Base-by-base conservation (phyloP, 768 basidiomycete genomes). In the Boletus vinaceobasis region DNA sequence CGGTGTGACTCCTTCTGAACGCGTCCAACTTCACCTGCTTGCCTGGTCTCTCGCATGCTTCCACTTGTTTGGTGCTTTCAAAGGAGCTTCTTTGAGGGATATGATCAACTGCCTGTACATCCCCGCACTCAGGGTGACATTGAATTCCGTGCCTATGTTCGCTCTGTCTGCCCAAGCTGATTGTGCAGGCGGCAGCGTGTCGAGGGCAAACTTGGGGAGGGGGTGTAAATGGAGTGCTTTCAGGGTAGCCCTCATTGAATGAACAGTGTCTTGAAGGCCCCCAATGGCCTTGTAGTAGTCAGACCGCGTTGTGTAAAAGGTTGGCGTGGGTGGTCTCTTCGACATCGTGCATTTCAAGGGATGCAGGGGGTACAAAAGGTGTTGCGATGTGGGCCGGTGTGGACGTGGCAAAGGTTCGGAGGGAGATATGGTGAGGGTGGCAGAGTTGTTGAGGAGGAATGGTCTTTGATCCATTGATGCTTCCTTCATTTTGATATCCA, bases 251-350 rank as follows among this genome's bases (percentile, higher is more conserved):
- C 84, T 82, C 4, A 85, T 74, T 39, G 78, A 73, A 29, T 76
- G 67, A 31, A 89, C 77, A 48, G 88, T 85, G 11, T 73, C 73
- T 64, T 93, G 84, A 17, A 96, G 80, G 40, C 79, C 74, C 42
- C 75, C 72, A 40, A 94, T 71, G 52, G 84, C 81, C 70, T 94
- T 88, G 68, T 85, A 85, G 75, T 85, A 94, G 23, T 75, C 74
- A 1, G 88, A 75, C 33, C 86, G 84, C 15, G 86, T 87, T 17
- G 93, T 92, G 75, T 90, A 97, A 74, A 93, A 95, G 45, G 82
- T 83, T 19, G 90, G 83, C 9, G 90, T 88, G 19, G 77, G 71
- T 0, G 91, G 91, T 17, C 21, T 60, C 58, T 6, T 60, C 58
- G 27, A 27, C 26, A 13, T 50, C 42, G 13, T 14, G 23, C 23